Evolutionary conservation across 2,329 filamentous ascomycete genomes (phyloP), one percentile per base, ranked within the genome.

Genomic region (Triangularia setosa): DNA sequence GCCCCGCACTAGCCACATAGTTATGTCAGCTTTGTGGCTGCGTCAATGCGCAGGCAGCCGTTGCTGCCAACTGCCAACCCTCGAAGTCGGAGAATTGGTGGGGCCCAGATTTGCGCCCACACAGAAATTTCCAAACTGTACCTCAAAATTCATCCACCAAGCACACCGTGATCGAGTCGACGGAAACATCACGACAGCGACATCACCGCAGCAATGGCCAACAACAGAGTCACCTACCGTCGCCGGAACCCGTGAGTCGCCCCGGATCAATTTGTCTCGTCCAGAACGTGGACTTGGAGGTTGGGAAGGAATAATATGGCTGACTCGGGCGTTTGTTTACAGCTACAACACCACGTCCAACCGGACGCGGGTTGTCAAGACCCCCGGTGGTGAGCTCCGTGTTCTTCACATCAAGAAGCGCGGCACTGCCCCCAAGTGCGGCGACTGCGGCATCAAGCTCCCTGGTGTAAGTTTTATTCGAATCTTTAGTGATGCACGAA

Each of bases 391-490:
- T 80, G 88, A 94, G 81, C 89, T 97, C 78, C 90, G 95, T 81
- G 90, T 97, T 79, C 91, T 98, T 76, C 94, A 99, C 90, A 93
- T 97, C 87, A 98, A 98, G 91, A 99, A 99, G 92, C 91, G 90
- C 81, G 95, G 93, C 75, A 96, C 93, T 80, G 91, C 93, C 72
- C 95, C 95, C 79, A 99, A 99, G 88, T 99, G 95, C 81, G 92
- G 96, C 87, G 95, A 99, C 87, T 99, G 96, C 79, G 95, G 95
- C 79, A 88, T 88, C 85, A 98, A 98, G 87, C 90, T 99, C 77
- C 88, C 92, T 79, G 95, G 95, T 82, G 93, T 99, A 92, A 90
- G 93, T 96, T 70, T 71, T 62, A 55, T 62, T 58, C 63, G 66
- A 66, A 56, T 64, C 67, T 68, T 66, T 63, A 53, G 25, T 23